Conservation (phyloP, 495 filamentous ascomycete genomes). For the Penicillium waksmanii region DNA sequence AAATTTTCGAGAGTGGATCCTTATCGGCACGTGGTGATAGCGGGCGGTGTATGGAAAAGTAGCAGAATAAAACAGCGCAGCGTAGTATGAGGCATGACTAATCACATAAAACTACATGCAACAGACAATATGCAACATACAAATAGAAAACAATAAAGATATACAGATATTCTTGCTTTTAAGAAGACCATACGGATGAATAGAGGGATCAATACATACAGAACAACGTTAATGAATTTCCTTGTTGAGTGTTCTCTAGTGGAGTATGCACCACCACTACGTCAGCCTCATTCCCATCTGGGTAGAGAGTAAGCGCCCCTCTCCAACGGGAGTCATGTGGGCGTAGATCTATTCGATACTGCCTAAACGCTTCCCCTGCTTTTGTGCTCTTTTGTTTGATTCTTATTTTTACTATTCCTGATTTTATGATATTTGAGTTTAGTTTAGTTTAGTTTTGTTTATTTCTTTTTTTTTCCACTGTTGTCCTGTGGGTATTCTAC, state of each 20-base stretch:
- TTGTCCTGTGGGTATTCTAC: background rate
- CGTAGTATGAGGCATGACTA: too few relatives aligned
- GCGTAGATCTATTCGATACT: background rate
- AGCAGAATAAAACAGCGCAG: background rate
- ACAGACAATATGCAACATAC: too few relatives aligned
- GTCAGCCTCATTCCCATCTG: too few relatives aligned
- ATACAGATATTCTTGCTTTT: too few relatives aligned
- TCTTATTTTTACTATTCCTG: constrained; percentile 14
- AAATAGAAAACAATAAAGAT: too few relatives aligned
- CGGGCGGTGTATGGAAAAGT: background rate
- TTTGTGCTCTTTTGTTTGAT: constrained; percentile 9
- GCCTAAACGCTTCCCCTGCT: constrained; percentile 11
- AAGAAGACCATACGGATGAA: too few relatives aligned
- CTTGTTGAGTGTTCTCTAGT: too few relatives aligned
- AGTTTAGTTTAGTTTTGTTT: constrained; percentile 4
- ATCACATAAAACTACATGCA: too few relatives aligned
- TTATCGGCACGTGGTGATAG: constrained; percentile 57
- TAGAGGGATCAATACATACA: too few relatives aligned
- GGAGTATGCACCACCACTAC: too few relatives aligned
- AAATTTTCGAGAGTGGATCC: constrained; percentile 56
- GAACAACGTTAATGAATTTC: too few relatives aligned
- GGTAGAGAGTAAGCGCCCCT: too few relatives aligned
- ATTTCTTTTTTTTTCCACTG: background rate
- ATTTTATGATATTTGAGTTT: background rate
- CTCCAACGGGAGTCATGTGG: background rate